phyloP scores from a whole-genome alignment of 2,329 filamentous ascomycete species.

The Basipetospora chlamydospora region DNA sequence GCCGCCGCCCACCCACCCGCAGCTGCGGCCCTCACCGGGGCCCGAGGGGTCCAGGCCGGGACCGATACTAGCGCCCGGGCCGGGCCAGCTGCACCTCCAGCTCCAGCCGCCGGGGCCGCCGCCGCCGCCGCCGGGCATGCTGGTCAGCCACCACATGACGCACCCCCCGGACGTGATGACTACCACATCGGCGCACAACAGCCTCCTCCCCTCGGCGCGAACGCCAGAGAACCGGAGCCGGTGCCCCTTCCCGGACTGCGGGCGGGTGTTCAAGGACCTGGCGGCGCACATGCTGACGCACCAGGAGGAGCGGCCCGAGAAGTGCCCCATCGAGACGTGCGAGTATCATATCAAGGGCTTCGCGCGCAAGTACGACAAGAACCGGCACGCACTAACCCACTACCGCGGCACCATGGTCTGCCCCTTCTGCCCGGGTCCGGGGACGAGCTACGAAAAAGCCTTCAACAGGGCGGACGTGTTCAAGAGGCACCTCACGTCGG shows the following conservation, averaged over 20 bases:
- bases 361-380: conserved; percentile 95
- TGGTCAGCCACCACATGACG: neutral
- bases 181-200: conserved; percentile 10
- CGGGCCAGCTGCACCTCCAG: neutral
- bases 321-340: conserved; percentile 86
- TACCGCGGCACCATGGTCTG: conserved; percentile 98
- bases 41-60: neutral
- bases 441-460: conserved; percentile 78
- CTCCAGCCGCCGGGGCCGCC: conserved; percentile 1
- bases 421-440: conserved; percentile 82
- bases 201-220: conserved; percentile 16
- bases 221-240: conserved; percentile 28
- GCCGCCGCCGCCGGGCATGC: neutral
- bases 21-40: neutral
- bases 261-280: conserved; percentile 46
- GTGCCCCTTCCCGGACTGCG: conserved; percentile 43
- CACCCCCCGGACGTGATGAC: neutral
- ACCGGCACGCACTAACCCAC: conserved; percentile 86
- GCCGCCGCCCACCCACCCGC: conserved; percentile 8
- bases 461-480: conserved; percentile 97
- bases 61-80: conserved; percentile 1
- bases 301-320: conserved; percentile 83
- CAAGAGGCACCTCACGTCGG: conserved; percentile 84
- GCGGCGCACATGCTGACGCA: conserved; percentile 94
- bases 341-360: conserved; percentile 93